A percentile compares a stretch with the other conserved stretches of the same genome.
phyloP scores from a whole-genome alignment of 2,329 filamentous ascomycete species.

The Tolypocladium paradoxum region DNA sequence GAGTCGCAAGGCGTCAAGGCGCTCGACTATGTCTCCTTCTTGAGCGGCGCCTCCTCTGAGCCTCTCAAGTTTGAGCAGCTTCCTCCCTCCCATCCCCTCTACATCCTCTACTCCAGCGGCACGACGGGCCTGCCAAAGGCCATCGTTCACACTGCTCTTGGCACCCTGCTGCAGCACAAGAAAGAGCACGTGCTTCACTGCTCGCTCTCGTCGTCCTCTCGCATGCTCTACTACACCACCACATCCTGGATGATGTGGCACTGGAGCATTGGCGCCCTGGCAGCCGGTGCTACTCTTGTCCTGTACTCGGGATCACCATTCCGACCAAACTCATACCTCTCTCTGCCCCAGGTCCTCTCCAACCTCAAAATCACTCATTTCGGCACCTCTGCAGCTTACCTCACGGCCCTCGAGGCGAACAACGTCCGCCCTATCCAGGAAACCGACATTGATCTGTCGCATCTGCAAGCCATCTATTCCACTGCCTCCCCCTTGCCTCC shows the following conservation, averaged over 20 bases:
- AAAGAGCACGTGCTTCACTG: conserved; percentile 89
- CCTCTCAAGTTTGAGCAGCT: conserved; percentile 63
- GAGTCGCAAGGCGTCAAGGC: conserved; percentile 26
- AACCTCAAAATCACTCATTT: conserved; percentile 82
- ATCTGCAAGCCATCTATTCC: conserved; percentile 78
- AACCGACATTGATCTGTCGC: conserved; percentile 43
- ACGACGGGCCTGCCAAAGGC: conserved; percentile 84
- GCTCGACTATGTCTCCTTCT: conserved; percentile 33
- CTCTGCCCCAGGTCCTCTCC: conserved; percentile 73
- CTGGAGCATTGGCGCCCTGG: conserved; percentile 81
- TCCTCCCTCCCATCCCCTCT: conserved; percentile 76
- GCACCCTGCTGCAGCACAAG: conserved; percentile 90
- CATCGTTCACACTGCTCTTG: conserved; percentile 84
- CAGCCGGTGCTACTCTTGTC: conserved; percentile 71
- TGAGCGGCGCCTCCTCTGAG: conserved; percentile 29
- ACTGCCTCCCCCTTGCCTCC: conserved; percentile 88
- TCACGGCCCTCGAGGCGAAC: conserved; percentile 81
- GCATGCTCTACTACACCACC: conserved; percentile 88
- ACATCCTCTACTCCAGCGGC: conserved; percentile 87
- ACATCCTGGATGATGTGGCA: conserved; percentile 99
- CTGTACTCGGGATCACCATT: conserved; percentile 93
- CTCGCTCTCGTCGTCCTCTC: conserved; percentile 60
- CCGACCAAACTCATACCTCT: conserved; percentile 64
- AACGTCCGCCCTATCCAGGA: conserved; percentile 46
- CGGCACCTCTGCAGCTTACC: conserved; percentile 87